Evolutionary conservation across 208 protist species (phyloP), one percentile per base, ranked within the genome.

Genomic region (Trypanosoma cruzi): DNA sequence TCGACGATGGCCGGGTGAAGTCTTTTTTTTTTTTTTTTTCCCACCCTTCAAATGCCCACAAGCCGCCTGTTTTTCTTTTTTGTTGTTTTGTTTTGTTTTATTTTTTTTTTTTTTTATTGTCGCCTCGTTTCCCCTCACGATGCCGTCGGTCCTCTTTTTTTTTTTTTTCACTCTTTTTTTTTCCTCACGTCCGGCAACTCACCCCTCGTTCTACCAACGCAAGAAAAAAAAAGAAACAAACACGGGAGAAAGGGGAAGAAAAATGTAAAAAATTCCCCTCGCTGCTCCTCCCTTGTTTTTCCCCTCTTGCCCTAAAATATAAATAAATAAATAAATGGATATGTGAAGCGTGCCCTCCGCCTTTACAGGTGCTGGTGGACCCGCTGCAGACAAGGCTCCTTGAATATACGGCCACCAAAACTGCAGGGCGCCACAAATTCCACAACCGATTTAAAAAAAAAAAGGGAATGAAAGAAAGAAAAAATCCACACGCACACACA

Each of bases 121-220:
- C 16, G 29, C 13, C 24, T 37, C 37, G 22, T 64, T 31, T 54
- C 14, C 34, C 4, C 32, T 32, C 22, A 22, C 32, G 22, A 34
- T 4, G 2, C 6, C 13, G 22, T 34, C 3, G 10, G 36, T 54
- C 8, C 53, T 54, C 34, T 64, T 29, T 57, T 57, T 22, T 67
- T 31, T 42, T 57, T 44, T 67, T 54, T 24, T 67, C 57, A 11
- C n/a, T 65, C 53, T 11, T 54, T 10, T 65, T 22, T 54, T 14
- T 65, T 14, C 46, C 3, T 53, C 16, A 36, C 16, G 60, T 54
- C 24, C 11, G 20, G 11, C 48, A 7, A 6, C 18, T 24, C 48
- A 53, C 48, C 48, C 48, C 7, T 4, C 6, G 7, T 8, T 18
- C 6, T 24, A 16, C 13, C 5, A 44, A 44, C 13, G 13, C 5